phyloP scores from a whole-genome alignment of 2,329 filamentous ascomycete species.

The Penicillium nordicum region DNA sequence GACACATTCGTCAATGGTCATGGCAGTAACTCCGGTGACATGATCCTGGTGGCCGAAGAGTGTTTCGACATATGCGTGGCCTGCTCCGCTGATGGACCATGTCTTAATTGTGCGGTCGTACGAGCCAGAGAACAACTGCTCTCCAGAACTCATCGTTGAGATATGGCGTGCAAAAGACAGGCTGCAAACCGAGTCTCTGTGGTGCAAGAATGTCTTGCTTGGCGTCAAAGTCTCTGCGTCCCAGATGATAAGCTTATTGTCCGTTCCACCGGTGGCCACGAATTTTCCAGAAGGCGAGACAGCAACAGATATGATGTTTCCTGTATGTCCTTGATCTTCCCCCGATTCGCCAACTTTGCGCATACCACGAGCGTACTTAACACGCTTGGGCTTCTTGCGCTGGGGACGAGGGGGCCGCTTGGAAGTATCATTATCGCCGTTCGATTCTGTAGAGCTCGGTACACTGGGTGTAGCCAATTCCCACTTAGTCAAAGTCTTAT shows the following conservation, averaged over 20 bases:
- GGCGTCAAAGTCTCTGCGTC: conserved; percentile 75
- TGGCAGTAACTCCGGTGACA: conserved; percentile 76
- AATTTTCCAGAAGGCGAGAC: conserved; percentile 87
- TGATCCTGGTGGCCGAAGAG: conserved; percentile 94
- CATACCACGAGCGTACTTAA: conserved; percentile 49
- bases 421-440: conserved; percentile 62
- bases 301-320: conserved; percentile 76
- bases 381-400: conserved; percentile 44
- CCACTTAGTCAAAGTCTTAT: conserved; percentile 85
- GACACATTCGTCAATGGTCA: conserved; percentile 83
- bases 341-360: conserved; percentile 39
- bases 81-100: conserved; percentile 74
- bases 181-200: conserved; percentile 81
- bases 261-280: conserved; percentile 83
- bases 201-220: conserved; percentile 81
- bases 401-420: conserved; percentile 54
- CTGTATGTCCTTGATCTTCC: conserved; percentile 69
- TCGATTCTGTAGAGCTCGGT: conserved; percentile 43
- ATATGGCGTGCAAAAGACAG: conserved; percentile 82
- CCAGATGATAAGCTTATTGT: conserved; percentile 84
- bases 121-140: conserved; percentile 88
- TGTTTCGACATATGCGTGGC: conserved; percentile 91
- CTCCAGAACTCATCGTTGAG: conserved; percentile 51
- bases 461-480: conserved; percentile 58
- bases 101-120: conserved; percentile 93